Conservation (phyloP, 192 early-diverging fungal species). For the Umbelopsis vinacea region DNA sequence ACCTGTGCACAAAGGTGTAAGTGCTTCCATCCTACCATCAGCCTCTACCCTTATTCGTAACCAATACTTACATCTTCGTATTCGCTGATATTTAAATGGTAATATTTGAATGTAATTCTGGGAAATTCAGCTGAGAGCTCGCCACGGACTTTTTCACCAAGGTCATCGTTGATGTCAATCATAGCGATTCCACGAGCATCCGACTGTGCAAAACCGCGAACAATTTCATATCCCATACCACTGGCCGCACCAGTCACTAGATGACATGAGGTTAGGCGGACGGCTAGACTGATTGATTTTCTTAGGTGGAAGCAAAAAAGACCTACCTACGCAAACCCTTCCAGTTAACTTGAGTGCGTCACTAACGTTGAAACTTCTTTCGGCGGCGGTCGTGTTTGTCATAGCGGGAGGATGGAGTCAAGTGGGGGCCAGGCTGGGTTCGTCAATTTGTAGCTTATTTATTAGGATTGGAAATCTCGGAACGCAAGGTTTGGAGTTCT, state of each 20-base stretch:
- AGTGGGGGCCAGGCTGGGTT: background rate
- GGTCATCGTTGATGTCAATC: conserved; percentile 26
- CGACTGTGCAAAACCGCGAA: conserved; percentile 22
- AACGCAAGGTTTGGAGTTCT: conserved; percentile 18
- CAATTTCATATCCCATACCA: conserved; percentile 29
- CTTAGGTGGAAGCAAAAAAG: background rate
- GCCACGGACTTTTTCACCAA: conserved; percentile 12
- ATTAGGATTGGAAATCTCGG: background rate
- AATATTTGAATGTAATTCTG: conserved; percentile 14
- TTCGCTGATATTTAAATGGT: conserved; percentile 25
- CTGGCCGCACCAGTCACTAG: conserved; percentile 22
- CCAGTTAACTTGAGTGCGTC: conserved; percentile 16
- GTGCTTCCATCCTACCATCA: background rate
- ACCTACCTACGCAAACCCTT: conserved; percentile 7
- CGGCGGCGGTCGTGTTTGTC: background rate
- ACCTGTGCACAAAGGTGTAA: background rate
- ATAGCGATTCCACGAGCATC: conserved; percentile 17
- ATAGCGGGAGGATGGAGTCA: background rate
- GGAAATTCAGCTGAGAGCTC: conserved; percentile 15
- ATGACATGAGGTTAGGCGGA: background rate
- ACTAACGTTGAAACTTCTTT: conserved; percentile 8
- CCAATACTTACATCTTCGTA: background rate
- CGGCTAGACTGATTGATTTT: background rate
- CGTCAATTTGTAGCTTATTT: background rate
- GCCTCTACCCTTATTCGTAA: background rate